Evolutionary conservation across 169 alveolate species (phyloP).

Genomic region (Cryptosporidium parvum): DNA sequence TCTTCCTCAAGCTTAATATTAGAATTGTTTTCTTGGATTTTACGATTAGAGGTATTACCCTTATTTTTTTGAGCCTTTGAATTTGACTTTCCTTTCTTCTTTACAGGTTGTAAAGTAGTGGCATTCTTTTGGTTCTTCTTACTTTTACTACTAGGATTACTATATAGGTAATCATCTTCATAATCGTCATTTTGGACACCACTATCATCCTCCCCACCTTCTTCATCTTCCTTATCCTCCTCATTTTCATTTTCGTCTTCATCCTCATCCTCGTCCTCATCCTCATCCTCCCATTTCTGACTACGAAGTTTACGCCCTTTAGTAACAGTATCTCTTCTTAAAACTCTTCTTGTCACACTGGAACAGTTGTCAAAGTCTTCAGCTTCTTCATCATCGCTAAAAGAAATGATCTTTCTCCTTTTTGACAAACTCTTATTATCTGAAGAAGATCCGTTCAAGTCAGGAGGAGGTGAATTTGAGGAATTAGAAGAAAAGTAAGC

Average conservation of each 20-base stretch:
- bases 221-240: not conserved
- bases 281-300: not conserved
- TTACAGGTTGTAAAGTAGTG: not conserved
- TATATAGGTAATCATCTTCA: constrained; percentile 1
- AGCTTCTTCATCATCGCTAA: not conserved
- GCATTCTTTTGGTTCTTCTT: not conserved
- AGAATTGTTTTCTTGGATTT: not conserved
- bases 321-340: not conserved
- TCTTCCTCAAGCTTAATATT: not conserved
- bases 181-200: not conserved
- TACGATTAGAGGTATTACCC: not conserved
- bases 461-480: not conserved
- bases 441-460: not conserved
- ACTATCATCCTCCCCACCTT: not conserved
- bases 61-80: not conserved
- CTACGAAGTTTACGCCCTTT: not conserved
- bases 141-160: not conserved
- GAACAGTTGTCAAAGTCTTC: not conserved
- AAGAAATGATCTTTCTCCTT: constrained; percentile 15
- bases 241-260: not conserved
- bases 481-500: not conserved
- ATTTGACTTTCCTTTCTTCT: not conserved
- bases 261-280: not conserved
- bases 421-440: constrained; percentile 12
- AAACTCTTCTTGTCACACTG: not conserved